A percentile compares a stretch with the other conserved stretches of the same genome.
These are phyloP conservation scores for Mycena floridula DNA, from an alignment of 768 basidiomycete genomes.

Conservation along the genomic window DNA sequence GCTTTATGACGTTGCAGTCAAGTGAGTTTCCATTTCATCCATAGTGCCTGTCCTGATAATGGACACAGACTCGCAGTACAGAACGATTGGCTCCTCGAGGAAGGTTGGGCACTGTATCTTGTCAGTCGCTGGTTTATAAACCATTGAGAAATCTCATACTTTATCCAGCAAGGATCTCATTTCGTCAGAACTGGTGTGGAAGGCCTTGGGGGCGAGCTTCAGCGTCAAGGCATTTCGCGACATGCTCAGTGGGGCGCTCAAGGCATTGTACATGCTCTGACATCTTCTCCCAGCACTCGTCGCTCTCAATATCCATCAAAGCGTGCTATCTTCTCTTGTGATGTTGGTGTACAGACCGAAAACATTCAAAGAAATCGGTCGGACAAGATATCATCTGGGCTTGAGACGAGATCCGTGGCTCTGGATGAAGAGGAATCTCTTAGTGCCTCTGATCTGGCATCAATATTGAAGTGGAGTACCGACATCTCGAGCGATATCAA, in stretches of 20 bases:
- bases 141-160: background rate
- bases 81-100: slow-evolving; percentile 68
- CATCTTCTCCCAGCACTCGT: slow-evolving; percentile 29
- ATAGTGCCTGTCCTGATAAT: background rate
- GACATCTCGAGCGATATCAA: slow-evolving; percentile 72
- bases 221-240: slow-evolving; percentile 56
- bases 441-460: slow-evolving; percentile 54
- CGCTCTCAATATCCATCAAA: slow-evolving; percentile 44
- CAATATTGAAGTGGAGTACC: slow-evolving; percentile 70
- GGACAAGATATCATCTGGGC: slow-evolving; percentile 17
- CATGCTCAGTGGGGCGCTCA: slow-evolving; percentile 71
- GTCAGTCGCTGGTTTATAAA: slow-evolving; percentile 24
- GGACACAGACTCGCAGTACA: slow-evolving; percentile 50
- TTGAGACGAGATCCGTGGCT: slow-evolving; percentile 21
- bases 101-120: slow-evolving; percentile 63
- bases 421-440: slow-evolving; percentile 55
- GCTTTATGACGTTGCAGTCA: slow-evolving; percentile 65
- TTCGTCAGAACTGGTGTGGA: slow-evolving; percentile 20
- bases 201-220: slow-evolving; percentile 60
- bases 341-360: slow-evolving; percentile 63
- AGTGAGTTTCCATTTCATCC: slow-evolving; percentile 26
- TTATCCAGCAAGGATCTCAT: background rate
- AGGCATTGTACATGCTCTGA: slow-evolving; percentile 54
- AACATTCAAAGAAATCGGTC: too few species aligned
- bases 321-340: slow-evolving; percentile 48